A percentile compares a stretch with the other conserved stretches of the same genome.
phyloP scores from a whole-genome alignment of 768 basidiomycete species.

The Suillus decipiens region DNA sequence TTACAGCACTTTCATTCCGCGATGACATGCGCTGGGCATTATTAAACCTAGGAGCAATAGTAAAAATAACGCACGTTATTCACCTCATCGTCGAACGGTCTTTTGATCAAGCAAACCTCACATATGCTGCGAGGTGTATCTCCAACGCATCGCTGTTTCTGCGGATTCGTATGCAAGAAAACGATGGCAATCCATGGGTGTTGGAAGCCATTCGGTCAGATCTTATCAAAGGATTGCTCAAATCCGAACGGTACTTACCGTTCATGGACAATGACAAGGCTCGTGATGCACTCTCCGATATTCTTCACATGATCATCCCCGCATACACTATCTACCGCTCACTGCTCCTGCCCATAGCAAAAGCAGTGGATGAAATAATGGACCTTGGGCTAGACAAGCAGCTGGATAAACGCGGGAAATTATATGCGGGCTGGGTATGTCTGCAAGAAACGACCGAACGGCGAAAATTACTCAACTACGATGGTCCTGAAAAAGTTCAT shows the following conservation, averaged over 20 bases:
- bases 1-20: slow-evolving; percentile 23
- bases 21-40: slow-evolving; percentile 21
- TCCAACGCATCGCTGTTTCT: slow-evolving; percentile 22
- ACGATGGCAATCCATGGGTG: slow-evolving; percentile 29
- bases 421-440: slow-evolving; percentile 25
- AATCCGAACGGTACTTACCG: slow-evolving; percentile 23
- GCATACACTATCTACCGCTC: slow-evolving; percentile 31
- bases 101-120: slow-evolving; percentile 16
- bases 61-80: slow-evolving; percentile 25
- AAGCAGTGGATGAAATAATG: slow-evolving; percentile 15
- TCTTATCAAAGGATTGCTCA: slow-evolving; percentile 26
- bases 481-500: slow-evolving; percentile 16
- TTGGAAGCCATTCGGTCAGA: slow-evolving; percentile 24
- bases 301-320: slow-evolving; percentile 22
- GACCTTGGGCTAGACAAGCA: slow-evolving; percentile 14
- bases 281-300: slow-evolving; percentile 6
- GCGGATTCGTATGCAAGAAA: slow-evolving; percentile 22
- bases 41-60: slow-evolving; percentile 26
- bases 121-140: slow-evolving; percentile 25
- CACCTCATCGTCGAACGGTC: slow-evolving; percentile 16
- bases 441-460: slow-evolving; percentile 21
- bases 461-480: slow-evolving; percentile 21
- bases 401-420: slow-evolving; percentile 18
- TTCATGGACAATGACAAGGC: slow-evolving; percentile 19
- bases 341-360: slow-evolving; percentile 18